Percentiles rank a stretch among this genome's conserved stretches.
phyloP scores from a whole-genome alignment of 371 early-diverging fungal genomes.

The Lichtheimia hyalospora region DNA sequence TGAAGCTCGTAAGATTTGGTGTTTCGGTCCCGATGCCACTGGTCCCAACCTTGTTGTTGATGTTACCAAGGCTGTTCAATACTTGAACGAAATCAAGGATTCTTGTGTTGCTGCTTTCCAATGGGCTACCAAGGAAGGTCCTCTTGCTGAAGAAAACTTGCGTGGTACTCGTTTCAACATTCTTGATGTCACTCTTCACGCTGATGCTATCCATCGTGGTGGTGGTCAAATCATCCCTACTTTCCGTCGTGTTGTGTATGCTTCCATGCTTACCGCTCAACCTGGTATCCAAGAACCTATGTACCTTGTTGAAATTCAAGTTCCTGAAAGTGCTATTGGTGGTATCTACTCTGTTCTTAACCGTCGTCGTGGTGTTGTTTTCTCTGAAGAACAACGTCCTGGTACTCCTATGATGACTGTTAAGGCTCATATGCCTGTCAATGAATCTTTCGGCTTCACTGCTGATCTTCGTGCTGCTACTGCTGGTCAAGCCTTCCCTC shows the following conservation, averaged over 20 bases:
- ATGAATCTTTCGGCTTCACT: conserved; percentile 99
- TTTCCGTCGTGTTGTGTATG: conserved; percentile 92
- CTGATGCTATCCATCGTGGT: conserved; percentile 99
- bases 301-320: conserved; percentile 97
- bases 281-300: conserved; percentile 99
- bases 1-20: conserved; percentile 99
- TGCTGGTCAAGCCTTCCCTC: conserved; percentile 97
- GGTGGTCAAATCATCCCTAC: conserved; percentile 97
- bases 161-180: conserved; percentile 99
- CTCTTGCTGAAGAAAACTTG: conserved; percentile 94
- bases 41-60: conserved; percentile 96
- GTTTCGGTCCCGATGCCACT: conserved; percentile 97
- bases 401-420: conserved; percentile 92
- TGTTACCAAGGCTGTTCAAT: conserved; percentile 97
- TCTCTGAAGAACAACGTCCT: conserved; percentile 86
- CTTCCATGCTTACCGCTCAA: conserved; percentile 85
- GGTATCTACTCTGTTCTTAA: conserved; percentile 95
- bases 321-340: conserved; percentile 93
- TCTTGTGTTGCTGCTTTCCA: conserved; percentile 96
- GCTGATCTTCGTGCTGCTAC: conserved; percentile 90
- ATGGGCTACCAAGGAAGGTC: conserved; percentile 96
- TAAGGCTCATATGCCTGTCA: conserved; percentile 97
- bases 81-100: conserved; percentile 99
- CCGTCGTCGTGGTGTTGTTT: conserved; percentile 94
- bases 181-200: conserved; percentile 96